Evolutionary conservation across 768 basidiomycete species (phyloP), one percentile per base, ranked within the genome.

Genomic region (Leccinum subgranulosum): DNA sequence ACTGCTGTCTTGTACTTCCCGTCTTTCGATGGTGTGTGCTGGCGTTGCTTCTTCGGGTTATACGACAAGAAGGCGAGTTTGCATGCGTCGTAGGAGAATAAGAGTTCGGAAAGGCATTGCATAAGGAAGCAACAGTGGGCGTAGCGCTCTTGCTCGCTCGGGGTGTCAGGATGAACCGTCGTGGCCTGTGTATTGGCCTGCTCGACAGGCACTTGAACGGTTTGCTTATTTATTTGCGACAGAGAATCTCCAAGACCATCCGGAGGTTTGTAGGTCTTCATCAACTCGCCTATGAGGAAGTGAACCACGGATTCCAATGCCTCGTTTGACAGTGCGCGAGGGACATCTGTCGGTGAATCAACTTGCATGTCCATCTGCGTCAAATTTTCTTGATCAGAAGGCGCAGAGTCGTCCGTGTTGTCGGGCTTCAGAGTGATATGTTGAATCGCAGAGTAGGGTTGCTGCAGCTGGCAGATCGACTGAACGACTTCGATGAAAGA

Each of bases 11-110:
- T 79, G 65, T 83, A 80, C 64, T 85, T 92, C 62, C 74, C 76
- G 34, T 92, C 88, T 72, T 92, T 91, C n/a, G 81, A 74, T 5
- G 82, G 81, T 1, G 83, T 80, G 49, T 83, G 79, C 1, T 74
- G 64, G 28, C 84, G 82, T 31, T 70, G 69, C 62, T 78, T 82
- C 74, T 87, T 89, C 4, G 84, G 79, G 0, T 85, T 83, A 65
- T 84, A 93, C 0, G 90, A 87, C 53, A 97, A 71, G 73, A 99
- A 93, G 6, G 89, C 86, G 25, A 86, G 69, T 72, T 98, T 99
- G 84, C 93, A 95, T 6, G 85, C 72, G 63, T 94, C 88, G 65
- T 98, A 99, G 12, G 94, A 98, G 59, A 96, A 92, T 12, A 97
- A 74, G 10, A 98, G 77, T 74, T 99, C 97, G 3, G 94, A 92